Conservation (phyloP, 148 eudicot genomes). For the Salicornia ramosissima region DNA sequence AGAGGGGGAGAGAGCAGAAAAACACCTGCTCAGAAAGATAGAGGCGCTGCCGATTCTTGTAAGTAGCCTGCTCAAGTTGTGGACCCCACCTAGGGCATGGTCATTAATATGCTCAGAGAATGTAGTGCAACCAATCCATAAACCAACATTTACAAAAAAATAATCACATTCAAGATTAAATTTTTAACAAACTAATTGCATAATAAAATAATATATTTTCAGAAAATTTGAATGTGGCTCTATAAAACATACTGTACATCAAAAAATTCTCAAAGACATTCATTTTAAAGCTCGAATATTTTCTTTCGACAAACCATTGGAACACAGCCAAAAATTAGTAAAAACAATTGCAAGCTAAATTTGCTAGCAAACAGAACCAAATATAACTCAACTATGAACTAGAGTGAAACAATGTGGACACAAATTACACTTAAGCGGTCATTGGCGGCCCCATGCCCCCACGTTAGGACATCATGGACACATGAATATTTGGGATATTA, state of each 20-base stretch:
- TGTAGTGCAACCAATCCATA: background rate
- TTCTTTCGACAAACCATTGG: background rate
- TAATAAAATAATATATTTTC: background rate
- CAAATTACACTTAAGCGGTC: background rate
- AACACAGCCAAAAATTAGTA: background rate
- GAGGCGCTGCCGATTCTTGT: constrained; percentile 77
- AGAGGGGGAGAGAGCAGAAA: background rate
- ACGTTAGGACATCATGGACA: too few relatives aligned
- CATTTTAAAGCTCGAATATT: background rate
- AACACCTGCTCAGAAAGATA: constrained; percentile 88
- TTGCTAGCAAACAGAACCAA: background rate
- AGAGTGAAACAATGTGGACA: background rate
- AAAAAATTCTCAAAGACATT: background rate
- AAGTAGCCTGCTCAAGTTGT: constrained; percentile 59
- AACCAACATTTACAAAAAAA: background rate
- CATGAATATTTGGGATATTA: too few relatives aligned
- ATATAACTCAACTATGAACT: background rate
- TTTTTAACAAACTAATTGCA: too few relatives aligned
- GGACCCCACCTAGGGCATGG: constrained; percentile 76
- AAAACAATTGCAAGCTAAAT: background rate
- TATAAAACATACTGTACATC: background rate
- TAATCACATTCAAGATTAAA: background rate
- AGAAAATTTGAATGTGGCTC: background rate
- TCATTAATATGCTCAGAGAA: background rate
- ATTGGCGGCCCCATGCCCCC: too few relatives aligned